Conservation (phyloP, 805 yeast species). For the Lachancea sp. region DNA sequence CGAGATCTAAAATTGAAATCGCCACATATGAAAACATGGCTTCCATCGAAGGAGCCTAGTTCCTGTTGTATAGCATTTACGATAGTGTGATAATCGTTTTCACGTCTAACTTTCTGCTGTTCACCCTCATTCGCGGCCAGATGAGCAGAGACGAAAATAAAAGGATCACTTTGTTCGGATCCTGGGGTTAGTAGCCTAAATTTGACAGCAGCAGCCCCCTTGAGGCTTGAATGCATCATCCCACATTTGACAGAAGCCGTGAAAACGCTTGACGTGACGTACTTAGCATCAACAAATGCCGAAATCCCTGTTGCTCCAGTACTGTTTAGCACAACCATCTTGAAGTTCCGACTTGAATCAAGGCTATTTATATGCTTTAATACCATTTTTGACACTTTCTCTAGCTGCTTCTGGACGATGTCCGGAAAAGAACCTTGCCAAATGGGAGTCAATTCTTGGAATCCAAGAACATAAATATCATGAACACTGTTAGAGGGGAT, state of each 20-base stretch:
- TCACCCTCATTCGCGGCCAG: constrained; percentile 74
- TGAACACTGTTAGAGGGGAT: constrained; percentile 28
- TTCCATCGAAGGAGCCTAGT: constrained; percentile 43
- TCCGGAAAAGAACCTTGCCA: constrained; percentile 46
- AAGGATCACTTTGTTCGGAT: constrained; percentile 26
- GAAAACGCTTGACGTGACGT: constrained; percentile 26
- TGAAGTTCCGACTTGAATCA: constrained; percentile 36
- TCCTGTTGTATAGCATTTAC: constrained; percentile 42
- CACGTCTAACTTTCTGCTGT: constrained; percentile 41
- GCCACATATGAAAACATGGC: constrained; percentile 72
- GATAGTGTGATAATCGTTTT: constrained; percentile 44
- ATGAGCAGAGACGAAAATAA: constrained; percentile 67
- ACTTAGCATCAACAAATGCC: constrained; percentile 39
- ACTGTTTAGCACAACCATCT: constrained; percentile 39
- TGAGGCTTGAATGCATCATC: constrained; percentile 51
- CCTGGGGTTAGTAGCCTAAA: constrained; percentile 26
- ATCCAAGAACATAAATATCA: constrained; percentile 52
- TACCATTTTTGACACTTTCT: constrained; percentile 34
- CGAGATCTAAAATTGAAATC: constrained; percentile 75
- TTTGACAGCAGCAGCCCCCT: constrained; percentile 68
- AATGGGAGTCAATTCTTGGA: constrained; percentile 57
- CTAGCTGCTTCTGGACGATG: constrained; percentile 35
- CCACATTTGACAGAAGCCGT: constrained; percentile 48
- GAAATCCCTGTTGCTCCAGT: constrained; percentile 56
- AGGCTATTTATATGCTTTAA: constrained; percentile 32